These are phyloP conservation scores for Boletus reticuloceps DNA, from an alignment of 768 basidiomycete genomes.

Conservation along the genomic window DNA sequence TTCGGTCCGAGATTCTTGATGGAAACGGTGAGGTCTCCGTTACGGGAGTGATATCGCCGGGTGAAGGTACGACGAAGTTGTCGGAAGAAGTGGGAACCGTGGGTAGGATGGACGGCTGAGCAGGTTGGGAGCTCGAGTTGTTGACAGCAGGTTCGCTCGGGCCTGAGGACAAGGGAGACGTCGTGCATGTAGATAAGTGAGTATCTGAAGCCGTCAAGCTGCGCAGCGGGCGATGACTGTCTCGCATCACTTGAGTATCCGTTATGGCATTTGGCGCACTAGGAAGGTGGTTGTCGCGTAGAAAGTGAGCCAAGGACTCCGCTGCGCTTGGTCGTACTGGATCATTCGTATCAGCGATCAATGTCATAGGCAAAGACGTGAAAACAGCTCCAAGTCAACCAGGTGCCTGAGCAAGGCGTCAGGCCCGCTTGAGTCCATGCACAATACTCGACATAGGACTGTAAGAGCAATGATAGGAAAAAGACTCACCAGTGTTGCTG, in stretches of 20 bases:
- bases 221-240: neutral
- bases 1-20: neutral
- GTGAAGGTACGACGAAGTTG: neutral
- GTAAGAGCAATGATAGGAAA: too few relatives aligned
- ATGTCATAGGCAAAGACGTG: neutral
- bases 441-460: neutral
- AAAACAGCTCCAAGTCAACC: too few relatives aligned
- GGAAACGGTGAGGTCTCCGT: neutral
- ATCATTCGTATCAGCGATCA: constrained; percentile 1
- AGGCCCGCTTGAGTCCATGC: neutral
- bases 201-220: neutral
- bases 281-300: neutral
- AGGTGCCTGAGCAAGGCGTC: too few relatives aligned
- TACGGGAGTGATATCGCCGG: too few relatives aligned
- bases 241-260: neutral
- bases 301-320: constrained; percentile 4
- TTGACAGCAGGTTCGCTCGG: neutral
- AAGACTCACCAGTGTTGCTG: constrained; percentile 8
- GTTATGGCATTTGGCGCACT: neutral
- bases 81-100: neutral
- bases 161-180: neutral
- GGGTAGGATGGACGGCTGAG: neutral
- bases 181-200: neutral
- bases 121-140: neutral
- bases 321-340: constrained; percentile 5